A percentile compares a stretch with the other conserved stretches of the same genome.
Conservation (phyloP, 2,329 filamentous ascomycete species). For the Apiospora aurea region DNA sequence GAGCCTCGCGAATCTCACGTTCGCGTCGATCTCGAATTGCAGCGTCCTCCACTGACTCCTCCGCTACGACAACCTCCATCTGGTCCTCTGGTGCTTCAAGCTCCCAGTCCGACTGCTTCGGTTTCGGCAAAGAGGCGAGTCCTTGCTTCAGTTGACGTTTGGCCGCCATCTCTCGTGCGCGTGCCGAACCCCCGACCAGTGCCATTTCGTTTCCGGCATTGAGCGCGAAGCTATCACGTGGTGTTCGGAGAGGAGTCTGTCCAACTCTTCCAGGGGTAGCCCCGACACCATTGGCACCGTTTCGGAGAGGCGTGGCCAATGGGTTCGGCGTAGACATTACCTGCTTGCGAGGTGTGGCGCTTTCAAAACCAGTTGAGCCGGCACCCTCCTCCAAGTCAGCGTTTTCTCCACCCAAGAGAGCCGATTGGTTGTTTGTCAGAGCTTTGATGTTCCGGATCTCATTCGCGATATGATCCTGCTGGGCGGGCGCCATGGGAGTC, state of each 20-base stretch:
- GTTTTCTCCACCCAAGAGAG: slow-evolving; percentile 91
- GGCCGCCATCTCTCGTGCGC: slow-evolving; percentile 71
- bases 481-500: slow-evolving; percentile 87
- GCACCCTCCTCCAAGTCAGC: slow-evolving; percentile 83
- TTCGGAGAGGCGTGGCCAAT: slow-evolving; percentile 85
- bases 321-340: slow-evolving; percentile 92
- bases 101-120: slow-evolving; percentile 94
- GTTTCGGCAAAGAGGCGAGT: slow-evolving; percentile 86
- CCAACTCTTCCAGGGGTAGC: slow-evolving; percentile 75
- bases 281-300: slow-evolving; percentile 66
- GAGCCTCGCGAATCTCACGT: slow-evolving; percentile 73
- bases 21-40: slow-evolving; percentile 84
- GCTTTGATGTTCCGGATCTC: slow-evolving; percentile 94
- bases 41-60: slow-evolving; percentile 64
- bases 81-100: slow-evolving; percentile 89
- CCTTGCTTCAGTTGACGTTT: slow-evolving; percentile 73
- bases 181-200: slow-evolving; percentile 76
- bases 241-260: slow-evolving; percentile 86
- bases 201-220: slow-evolving; percentile 76
- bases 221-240: slow-evolving; percentile 84
- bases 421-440: slow-evolving; percentile 92
- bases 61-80: slow-evolving; percentile 59
- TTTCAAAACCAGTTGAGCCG: slow-evolving; percentile 87
- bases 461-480: slow-evolving; percentile 95
- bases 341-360: slow-evolving; percentile 81